These are phyloP conservation scores for Madurella mycetomatis DNA, from an alignment of 2,329 filamentous ascomycete genomes.

Conservation along the genomic window DNA sequence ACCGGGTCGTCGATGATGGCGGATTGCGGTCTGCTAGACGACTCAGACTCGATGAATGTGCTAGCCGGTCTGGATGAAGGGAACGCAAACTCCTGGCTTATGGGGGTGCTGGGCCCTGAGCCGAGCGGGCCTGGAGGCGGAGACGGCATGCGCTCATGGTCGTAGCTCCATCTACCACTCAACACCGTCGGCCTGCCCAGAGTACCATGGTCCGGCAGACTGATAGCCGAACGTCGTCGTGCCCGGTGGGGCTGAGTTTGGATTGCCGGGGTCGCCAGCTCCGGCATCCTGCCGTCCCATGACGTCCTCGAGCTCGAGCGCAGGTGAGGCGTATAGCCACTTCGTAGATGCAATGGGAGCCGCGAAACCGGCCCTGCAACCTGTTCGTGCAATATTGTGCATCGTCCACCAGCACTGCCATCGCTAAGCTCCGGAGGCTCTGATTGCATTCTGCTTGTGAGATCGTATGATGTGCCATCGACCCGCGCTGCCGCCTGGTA, in stretches of 20 bases:
- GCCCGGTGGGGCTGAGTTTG: background rate
- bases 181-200: background rate
- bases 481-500: too few relatives aligned
- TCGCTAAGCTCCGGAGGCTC: too few relatives aligned
- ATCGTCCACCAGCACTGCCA: too few relatives aligned
- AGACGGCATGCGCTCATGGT: slow-evolving; percentile 15
- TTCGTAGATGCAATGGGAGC: background rate
- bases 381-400: background rate
- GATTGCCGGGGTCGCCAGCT: background rate
- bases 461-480: too few relatives aligned
- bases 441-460: too few relatives aligned
- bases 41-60: slow-evolving; percentile 2
- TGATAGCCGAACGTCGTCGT: slow-evolving; percentile 1
- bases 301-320: slow-evolving; percentile 1
- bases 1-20: background rate
- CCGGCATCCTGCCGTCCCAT: slow-evolving; percentile 1
- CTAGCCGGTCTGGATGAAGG: slow-evolving; percentile 10
- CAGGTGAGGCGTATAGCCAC: background rate
- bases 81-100: background rate
- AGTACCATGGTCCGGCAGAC: slow-evolving; percentile 1
- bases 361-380: background rate
- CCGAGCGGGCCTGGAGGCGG: background rate
- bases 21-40: slow-evolving; percentile 9
- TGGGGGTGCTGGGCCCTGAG: slow-evolving; percentile 7
- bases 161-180: slow-evolving; percentile 15